Evolutionary conservation across 495 filamentous ascomycete species (phyloP).

Genomic region (Neurospora terricola): DNA sequence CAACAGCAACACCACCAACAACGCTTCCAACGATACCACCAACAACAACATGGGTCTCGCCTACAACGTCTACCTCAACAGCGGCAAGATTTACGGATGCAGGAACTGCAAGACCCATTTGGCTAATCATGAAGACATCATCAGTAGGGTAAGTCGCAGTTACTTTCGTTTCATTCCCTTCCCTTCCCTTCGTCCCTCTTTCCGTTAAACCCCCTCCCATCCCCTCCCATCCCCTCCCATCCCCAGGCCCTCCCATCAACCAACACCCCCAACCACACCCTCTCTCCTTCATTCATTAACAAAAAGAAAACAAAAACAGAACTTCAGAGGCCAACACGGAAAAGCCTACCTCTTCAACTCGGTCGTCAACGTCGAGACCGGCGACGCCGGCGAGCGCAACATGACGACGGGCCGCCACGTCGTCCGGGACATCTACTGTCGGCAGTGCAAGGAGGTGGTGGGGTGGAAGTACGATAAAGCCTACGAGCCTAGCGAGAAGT

Average conservation of each 20-base stretch:
- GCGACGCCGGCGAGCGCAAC: constrained; percentile 79
- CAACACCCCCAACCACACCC: no score
- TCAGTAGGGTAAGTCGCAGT: constrained; percentile 62
- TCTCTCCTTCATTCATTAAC: no score
- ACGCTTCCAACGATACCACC: not conserved
- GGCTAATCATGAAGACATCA: constrained; percentile 88
- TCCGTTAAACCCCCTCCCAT: constrained; percentile 1
- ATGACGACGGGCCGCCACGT: constrained; percentile 98
- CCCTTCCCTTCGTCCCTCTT: not conserved
- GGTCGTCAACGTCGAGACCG: constrained; percentile 80
- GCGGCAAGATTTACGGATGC: constrained; percentile 87
- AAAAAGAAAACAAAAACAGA: no score
- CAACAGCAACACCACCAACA: not conserved
- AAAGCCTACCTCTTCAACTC: constrained; percentile 95
- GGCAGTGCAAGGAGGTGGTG: constrained; percentile 81
- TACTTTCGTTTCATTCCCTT: not conserved
- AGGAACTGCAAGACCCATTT: constrained; percentile 94
- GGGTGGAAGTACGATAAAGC: constrained; percentile 99
- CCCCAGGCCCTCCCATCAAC: no score
- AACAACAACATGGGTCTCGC: constrained; percentile 68
- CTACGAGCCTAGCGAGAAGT: constrained; percentile 84
- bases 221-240: no score
- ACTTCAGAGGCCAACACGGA: constrained; percentile 96
- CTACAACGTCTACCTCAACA: constrained; percentile 92
- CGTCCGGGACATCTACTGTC: constrained; percentile 83